A percentile compares a stretch with the other conserved stretches of the same genome.
Evolutionary conservation across 2,329 filamentous ascomycete species (phyloP).

Genomic region (Colletotrichum godetiae): DNA sequence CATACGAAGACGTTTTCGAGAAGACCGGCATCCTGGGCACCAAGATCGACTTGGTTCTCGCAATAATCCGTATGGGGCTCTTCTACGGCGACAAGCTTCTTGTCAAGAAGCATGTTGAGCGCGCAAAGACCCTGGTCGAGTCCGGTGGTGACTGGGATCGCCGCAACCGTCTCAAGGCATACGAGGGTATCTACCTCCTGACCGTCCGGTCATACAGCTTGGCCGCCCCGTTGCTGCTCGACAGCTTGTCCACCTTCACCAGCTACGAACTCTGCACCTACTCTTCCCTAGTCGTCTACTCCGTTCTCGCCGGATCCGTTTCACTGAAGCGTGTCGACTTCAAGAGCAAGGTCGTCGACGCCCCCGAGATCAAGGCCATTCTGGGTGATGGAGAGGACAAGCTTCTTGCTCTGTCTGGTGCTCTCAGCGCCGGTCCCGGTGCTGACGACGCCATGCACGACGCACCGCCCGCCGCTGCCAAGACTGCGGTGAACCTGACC

Average conservation of each 20-base stretch:
- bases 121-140: conserved; percentile 90
- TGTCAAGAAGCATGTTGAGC: conserved; percentile 93
- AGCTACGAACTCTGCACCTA: conserved; percentile 99
- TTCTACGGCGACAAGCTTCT: conserved; percentile 95
- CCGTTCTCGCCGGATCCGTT: conserved; percentile 92
- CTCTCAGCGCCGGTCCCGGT: conserved; percentile 82
- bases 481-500: conserved; percentile 84
- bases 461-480: conserved; percentile 60
- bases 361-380: conserved; percentile 97
- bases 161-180: conserved; percentile 97
- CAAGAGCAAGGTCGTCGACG: conserved; percentile 98
- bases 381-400: conserved; percentile 91
- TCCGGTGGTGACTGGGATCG: conserved; percentile 98
- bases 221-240: conserved; percentile 91
- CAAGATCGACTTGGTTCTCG: conserved; percentile 96
- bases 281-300: conserved; percentile 93
- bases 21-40: conserved; percentile 97
- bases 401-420: conserved; percentile 82
- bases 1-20: conserved; percentile 93
- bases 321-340: conserved; percentile 97
- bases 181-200: conserved; percentile 93
- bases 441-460: conserved; percentile 81
- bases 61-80: conserved; percentile 93
- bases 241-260: conserved; percentile 97
- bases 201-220: conserved; percentile 91